Base-by-base conservation (phyloP, 305 asterid genomes). In the Stenogyne calaminthoides region DNA sequence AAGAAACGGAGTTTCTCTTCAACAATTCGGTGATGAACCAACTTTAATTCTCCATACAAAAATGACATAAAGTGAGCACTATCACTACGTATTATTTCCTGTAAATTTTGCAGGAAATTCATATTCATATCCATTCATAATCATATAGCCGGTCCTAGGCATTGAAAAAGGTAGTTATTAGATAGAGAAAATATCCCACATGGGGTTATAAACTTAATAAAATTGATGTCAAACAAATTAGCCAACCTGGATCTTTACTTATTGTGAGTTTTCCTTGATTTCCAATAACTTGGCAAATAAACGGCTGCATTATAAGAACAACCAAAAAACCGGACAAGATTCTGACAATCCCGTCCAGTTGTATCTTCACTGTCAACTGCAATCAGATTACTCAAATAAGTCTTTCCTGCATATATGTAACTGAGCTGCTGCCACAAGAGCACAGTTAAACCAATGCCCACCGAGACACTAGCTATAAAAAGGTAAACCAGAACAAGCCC, bases 351-450 rank as follows among this genome's bases (percentile, higher is more conserved):
- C 83, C 57, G 81, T 80, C 84, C 88, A 57, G 62, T 52, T 39
- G 36, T 76, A 71, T 79, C 91, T 54, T 86, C 89, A 76, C 78
- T 81, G 42, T 76, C 88, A 44, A 77, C 72, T 1, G 88, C 79
- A 76, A 84, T 84, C 78, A 94, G 82, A 72, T 88, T 88, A 75
- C 96, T 79, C 82, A 94, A 79, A 77, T 94, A 91, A 16, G 96
- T 92, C 82, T 92, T 89, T 62, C 99, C 99, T 57, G 77, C 84
- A 51, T 92, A 94, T 69, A 94, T 88, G 82, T 83, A 94, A 67
- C 84, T 80, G 40, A 94, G 95, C 85, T 92, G 98, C 83, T 92
- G 98, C 93, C 95, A 94, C 70, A 94, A 81, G 64, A 94, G 91
- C 77, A 88, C 85, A 61, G 82, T 75, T 81, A 94, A 81, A 49